Base-by-base conservation (phyloP, 2,329 filamentous ascomycete species). In the Ceratocystis cacaofunesta region DNA sequence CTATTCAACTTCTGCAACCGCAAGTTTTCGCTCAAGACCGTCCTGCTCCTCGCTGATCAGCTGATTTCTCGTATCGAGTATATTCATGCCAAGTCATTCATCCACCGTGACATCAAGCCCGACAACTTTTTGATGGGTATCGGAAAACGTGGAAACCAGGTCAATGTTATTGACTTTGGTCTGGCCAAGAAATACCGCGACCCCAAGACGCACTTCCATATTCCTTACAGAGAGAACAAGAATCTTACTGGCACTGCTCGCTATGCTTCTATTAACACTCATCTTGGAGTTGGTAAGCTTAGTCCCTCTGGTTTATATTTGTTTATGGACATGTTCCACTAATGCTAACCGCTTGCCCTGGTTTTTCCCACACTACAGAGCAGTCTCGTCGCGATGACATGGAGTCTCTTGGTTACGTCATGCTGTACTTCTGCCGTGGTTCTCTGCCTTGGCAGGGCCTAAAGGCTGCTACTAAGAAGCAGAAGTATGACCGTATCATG, bases 1-100 rank as follows among this genome's bases (percentile, higher is more conserved):
- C 84, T 99, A 43, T 99, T 99, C 89, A 97, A 99, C 85, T 97
- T 97, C 78, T 99, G 94, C 86, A 97, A 97, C 86, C 89, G 94
- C 77, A 97, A 97, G 77, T 99, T 97, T 81, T 96, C 94, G 12
- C 80, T 99, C 71, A 99, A 99, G 87, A 99, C 94, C 0, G 94
- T 99, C 32, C 83, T 99, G 55, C 85, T 99, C 30, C 85, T 99
- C 62, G 94, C 94, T 74, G 94, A 99, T 73, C 94, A 99, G 80
- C 87, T 96, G 76, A 97, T 99, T 76, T 97, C 92, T 70, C 92
- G 94, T 72, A 96, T 99, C 77, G 94, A 99, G 79, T 97, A 97
- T 80, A 99, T 99, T 72, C 94, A 99, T 77, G 94, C 94, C 80
- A 97, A 97, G 79, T 96, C 91, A 7, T 97, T 99, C 78, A 97